Base-by-base conservation (phyloP, 805 yeast genomes). In the Candida endomychidarum region DNA sequence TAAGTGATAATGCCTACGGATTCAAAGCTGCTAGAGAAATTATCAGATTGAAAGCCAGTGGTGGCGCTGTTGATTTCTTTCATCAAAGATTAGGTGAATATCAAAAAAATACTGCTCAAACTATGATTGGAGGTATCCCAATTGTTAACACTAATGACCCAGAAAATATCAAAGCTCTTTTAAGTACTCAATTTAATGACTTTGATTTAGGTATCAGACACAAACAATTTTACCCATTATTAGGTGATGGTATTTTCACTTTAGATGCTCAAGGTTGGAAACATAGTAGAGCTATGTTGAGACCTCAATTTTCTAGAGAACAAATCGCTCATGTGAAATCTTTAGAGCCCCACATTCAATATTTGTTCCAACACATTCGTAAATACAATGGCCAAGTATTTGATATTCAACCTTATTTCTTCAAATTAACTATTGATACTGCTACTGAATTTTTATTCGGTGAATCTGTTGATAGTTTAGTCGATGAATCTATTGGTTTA, bases 181-280 rank as follows among this genome's bases (percentile, higher is more conserved):
- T 68, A 51, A 70, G 70, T 28, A 66, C 72, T 17, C 72, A 66
- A 39, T 68, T 67, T 42, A 60, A 57, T 41, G 73, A 68, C 37
- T 68, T 65, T 41, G 59, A 58, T 30, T 56, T 68, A 38, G 74
- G 72, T 2, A 46, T 51, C 18, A 61, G 74, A 54, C 67, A 67
- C 44, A 49, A 54, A 4, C 67, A 62, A 30, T 65, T 67, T 44
- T 38, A 42, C 36, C 70, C 72, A 2, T 51, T 67, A 28, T 54
- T 67, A 24, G 73, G 73, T 5, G 71, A 68, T 43, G 74, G 74
- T 16, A 66, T 67, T 30, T 68, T 68, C 49, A 68, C 74, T 6
- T 54, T 67, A 45, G 73, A 67, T 44, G 63, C 64, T 15, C 58
- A 54, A 41, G 74, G 72, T 8, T 68, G 74, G 74, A 66, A 67